These are phyloP conservation scores for Gastrodia elata DNA, from an alignment of 106 monocot genomes.

Conservation along the genomic window DNA sequence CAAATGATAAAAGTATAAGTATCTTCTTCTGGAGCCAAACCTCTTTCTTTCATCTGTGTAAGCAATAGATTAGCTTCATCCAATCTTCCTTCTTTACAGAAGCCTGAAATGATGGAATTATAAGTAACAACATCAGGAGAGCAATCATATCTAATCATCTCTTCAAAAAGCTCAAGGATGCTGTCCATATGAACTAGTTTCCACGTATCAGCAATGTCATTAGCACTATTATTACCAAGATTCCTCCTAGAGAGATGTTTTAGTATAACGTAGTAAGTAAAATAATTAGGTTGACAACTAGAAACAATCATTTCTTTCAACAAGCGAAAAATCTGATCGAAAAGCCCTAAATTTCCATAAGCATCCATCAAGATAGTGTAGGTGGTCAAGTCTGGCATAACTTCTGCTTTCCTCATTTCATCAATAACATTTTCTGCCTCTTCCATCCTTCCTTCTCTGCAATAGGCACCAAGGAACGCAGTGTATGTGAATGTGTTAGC, in stretches of 20 bases:
- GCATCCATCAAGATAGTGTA: conserved; percentile 33
- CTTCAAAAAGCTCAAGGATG: conserved; percentile 14
- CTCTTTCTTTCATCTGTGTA: conserved; percentile 21
- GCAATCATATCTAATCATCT: conserved; percentile 22
- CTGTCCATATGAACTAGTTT: conserved; percentile 17
- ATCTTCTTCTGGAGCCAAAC: conserved; percentile 17
- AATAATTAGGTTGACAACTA: conserved; percentile 9
- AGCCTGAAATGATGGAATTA: conserved; percentile 16
- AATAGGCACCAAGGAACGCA: conserved; percentile 28
- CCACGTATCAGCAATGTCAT: conserved; percentile 16
- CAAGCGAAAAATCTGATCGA: conserved; percentile 15
- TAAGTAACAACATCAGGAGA: conserved; percentile 12
- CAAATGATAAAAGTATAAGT: conserved; percentile 14
- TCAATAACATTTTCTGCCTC: conserved; percentile 25
- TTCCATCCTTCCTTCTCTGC: conserved; percentile 22
- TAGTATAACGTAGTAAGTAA: conserved; percentile 20
- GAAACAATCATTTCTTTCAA: conserved; percentile 23
- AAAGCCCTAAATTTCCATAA: conserved; percentile 22
- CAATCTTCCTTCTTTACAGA: conserved; percentile 25
- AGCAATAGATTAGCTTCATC: conserved; percentile 23
- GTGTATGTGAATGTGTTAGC: conserved; percentile 27
- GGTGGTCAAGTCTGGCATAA: conserved; percentile 18
- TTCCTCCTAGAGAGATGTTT: conserved; percentile 15
- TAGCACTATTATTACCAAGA: background rate
- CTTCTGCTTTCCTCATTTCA: conserved; percentile 25